phyloP scores from a whole-genome alignment of 1,139 yeast genomes.

The Yamadazyma trypodendri region DNA sequence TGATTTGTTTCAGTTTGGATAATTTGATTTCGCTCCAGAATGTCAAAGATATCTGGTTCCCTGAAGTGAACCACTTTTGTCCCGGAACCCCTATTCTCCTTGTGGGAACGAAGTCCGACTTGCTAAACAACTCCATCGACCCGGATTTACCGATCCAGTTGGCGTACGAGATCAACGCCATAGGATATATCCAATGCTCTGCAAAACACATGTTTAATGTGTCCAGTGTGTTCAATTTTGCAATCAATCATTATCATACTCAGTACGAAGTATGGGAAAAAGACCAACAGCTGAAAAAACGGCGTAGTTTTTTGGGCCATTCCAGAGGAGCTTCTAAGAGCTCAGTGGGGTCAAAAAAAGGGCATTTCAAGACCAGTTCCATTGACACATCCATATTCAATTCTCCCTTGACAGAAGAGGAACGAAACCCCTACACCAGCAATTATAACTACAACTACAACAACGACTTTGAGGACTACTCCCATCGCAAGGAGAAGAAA shows the following conservation, averaged over 20 bases:
- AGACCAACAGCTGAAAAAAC: constrained; percentile 26
- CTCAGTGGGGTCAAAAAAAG: constrained; percentile 21
- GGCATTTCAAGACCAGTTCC: constrained; percentile 39
- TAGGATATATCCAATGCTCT: constrained; percentile 78
- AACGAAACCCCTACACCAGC: constrained; percentile 25
- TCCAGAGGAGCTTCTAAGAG: constrained; percentile 25
- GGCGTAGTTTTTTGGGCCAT: constrained; percentile 32
- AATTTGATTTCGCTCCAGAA: constrained; percentile 64
- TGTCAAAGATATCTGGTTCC: constrained; percentile 80
- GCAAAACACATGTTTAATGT: constrained; percentile 71
- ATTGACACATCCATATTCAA: constrained; percentile 39
- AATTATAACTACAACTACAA: constrained; percentile 29
- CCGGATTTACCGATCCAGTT: constrained; percentile 53
- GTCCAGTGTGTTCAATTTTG: constrained; percentile 62
- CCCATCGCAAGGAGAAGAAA: constrained; percentile 32
- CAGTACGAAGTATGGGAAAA: constrained; percentile 38
- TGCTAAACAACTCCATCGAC: constrained; percentile 33
- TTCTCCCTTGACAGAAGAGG: constrained; percentile 41
- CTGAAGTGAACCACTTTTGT: constrained; percentile 82
- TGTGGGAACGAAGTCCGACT: constrained; percentile 79
- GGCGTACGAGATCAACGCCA: constrained; percentile 68
- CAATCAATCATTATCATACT: constrained; percentile 38
- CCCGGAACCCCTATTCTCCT: constrained; percentile 74
- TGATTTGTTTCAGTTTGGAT: constrained; percentile 76
- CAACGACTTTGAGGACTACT: constrained; percentile 46